Conservation (phyloP, 1,284 basidiomycete genomes). For the Cutaneotrichosporon daszewskae region DNA sequence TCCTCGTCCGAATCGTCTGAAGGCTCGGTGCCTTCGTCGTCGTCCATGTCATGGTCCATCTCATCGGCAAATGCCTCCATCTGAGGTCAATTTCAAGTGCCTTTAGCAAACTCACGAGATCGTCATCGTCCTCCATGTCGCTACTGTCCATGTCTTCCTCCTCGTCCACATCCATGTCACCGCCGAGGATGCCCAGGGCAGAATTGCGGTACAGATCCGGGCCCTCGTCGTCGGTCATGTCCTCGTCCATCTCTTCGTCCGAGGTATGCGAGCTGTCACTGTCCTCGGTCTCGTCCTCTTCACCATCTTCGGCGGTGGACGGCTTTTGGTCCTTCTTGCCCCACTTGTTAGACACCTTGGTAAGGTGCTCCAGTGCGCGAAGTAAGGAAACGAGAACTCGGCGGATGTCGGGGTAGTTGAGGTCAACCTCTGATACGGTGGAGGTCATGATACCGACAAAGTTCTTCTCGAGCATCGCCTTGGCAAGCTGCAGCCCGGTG, state of each 20-base stretch:
- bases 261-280: constrained; percentile 19
- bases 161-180: constrained; percentile 53
- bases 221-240: constrained; percentile 56
- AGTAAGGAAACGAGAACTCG: constrained; percentile 78
- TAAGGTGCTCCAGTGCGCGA: constrained; percentile 81
- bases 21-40: constrained; percentile 54
- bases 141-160: constrained; percentile 70
- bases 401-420: constrained; percentile 90
- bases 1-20: constrained; percentile 41
- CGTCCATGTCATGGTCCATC: constrained; percentile 48
- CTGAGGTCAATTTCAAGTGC: constrained; percentile 11
- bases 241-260: constrained; percentile 52
- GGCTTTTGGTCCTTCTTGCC: constrained; percentile 65
- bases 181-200: constrained; percentile 86
- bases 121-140: constrained; percentile 78
- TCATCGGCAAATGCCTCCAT: constrained; percentile 28
- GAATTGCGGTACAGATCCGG: constrained; percentile 93
- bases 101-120: constrained; percentile 18
- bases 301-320: constrained; percentile 50
- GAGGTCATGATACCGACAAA: constrained; percentile 85
- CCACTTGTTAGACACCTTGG: constrained; percentile 97
- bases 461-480: constrained; percentile 98
- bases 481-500: constrained; percentile 63
- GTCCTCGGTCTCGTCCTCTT: constrained; percentile 24
- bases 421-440: constrained; percentile 85